phyloP scores from a whole-genome alignment of 108 stramenopile genomes.

The Cyclotella baltica region DNA sequence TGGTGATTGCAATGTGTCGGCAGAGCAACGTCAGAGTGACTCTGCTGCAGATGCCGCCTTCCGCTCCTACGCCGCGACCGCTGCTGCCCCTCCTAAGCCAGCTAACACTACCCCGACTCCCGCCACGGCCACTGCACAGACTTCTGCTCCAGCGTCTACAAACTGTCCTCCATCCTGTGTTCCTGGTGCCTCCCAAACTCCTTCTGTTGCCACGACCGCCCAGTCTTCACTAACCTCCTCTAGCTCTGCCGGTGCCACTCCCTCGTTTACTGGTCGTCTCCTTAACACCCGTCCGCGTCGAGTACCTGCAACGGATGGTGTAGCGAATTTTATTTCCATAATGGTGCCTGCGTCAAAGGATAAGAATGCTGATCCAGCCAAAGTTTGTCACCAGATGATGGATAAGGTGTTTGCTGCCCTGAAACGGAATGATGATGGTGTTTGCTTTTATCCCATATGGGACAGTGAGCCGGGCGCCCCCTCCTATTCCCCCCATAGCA shows the following conservation, averaged over 20 bases:
- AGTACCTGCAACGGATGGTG: neutral
- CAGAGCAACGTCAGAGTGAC: no score
- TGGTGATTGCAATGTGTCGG: no score
- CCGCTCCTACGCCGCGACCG: neutral
- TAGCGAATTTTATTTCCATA: constrained; percentile 3
- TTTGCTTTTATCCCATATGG: neutral
- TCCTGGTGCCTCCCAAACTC: no score
- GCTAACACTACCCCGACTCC: neutral
- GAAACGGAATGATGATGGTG: neutral
- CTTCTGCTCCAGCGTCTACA: no score
- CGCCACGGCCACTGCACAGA: neutral
- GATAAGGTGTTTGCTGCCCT: neutral
- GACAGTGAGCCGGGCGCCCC: neutral
- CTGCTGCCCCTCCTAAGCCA: no score
- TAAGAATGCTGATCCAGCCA: neutral
- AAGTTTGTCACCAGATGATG: neutral
- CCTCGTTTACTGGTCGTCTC: neutral
- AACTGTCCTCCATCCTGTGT: no score
- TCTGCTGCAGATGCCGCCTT: neutral
- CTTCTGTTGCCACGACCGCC: neutral
- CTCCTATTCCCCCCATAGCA: neutral
- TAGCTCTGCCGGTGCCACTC: neutral
- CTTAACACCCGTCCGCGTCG: constrained; percentile 3
- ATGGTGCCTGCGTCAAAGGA: neutral
- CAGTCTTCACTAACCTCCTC: neutral